phyloP scores from a whole-genome alignment of 129 eudicot genomes.

The Flaveria ramosissima region DNA sequence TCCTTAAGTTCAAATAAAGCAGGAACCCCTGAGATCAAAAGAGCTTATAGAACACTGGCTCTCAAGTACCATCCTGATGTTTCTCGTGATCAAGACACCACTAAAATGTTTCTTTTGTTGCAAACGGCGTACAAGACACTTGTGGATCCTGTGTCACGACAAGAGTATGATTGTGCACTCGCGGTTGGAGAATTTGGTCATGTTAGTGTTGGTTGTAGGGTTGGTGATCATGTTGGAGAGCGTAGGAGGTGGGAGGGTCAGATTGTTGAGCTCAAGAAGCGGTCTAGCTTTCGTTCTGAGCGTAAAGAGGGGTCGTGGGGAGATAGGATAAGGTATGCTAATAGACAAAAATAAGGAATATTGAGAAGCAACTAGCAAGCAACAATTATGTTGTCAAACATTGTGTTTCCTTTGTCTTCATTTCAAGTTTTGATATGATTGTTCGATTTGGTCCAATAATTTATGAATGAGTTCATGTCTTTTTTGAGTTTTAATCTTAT shows the following conservation, averaged over 20 bases:
- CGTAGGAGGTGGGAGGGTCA: conserved; percentile 45
- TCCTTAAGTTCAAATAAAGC: conserved; percentile 38
- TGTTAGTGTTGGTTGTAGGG: neutral
- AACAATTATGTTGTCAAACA: neutral
- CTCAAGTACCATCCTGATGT: conserved; percentile 50
- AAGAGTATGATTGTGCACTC: conserved; percentile 37
- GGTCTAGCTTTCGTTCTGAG: conserved; percentile 31
- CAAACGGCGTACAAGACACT: conserved; percentile 38
- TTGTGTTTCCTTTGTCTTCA: neutral
- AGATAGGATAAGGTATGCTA: conserved; percentile 34
- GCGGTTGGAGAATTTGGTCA: conserved; percentile 17
- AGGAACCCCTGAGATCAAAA: conserved; percentile 40
- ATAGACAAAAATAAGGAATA: conserved; percentile 19
- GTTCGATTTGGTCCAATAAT: neutral
- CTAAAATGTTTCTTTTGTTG: conserved; percentile 31
- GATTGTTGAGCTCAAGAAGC: conserved; percentile 35
- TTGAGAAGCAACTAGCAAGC: neutral
- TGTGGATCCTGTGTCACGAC: conserved; percentile 36
- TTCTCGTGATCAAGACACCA: conserved; percentile 29
- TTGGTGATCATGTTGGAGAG: conserved; percentile 24
- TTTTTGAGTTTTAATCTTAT: neutral
- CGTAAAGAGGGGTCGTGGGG: conserved; percentile 50
- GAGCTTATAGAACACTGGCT: conserved; percentile 39
- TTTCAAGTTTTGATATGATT: neutral
- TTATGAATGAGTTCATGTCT: neutral